A percentile compares a stretch with the other conserved stretches of the same genome.
Evolutionary conservation across 164 flowering plant species (phyloP).

Genomic region (Liriodendron chinense): DNA sequence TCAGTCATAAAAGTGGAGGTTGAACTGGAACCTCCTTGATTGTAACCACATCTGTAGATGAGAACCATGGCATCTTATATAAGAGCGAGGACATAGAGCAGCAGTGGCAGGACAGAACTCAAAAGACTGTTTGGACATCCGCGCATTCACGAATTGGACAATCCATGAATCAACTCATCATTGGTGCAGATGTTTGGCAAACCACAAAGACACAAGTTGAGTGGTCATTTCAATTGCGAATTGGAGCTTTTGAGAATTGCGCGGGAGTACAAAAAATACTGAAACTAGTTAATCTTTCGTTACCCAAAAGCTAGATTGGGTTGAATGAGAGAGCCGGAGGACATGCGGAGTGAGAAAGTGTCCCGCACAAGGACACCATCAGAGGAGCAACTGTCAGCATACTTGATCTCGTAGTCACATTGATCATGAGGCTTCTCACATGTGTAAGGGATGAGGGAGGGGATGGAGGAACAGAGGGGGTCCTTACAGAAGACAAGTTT

Average conservation of each 20-base stretch:
- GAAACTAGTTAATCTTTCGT: background rate
- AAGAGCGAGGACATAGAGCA: conserved; percentile 25
- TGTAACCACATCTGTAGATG: conserved; percentile 77
- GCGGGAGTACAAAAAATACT: conserved; percentile 56
- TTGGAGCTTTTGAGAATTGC: conserved; percentile 19
- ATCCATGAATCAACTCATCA: too few species aligned
- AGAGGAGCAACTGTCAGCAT: conserved; percentile 87
- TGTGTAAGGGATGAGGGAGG: conserved; percentile 28
- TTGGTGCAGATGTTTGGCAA: background rate
- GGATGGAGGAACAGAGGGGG: conserved; percentile 59
- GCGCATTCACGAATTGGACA: too few species aligned
- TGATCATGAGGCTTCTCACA: conserved; percentile 53
- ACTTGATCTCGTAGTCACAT: conserved; percentile 85
- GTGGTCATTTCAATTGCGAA: background rate
- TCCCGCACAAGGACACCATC: conserved; percentile 79
- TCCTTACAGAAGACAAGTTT: conserved; percentile 62
- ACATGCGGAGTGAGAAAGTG: conserved; percentile 41
- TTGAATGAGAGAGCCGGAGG: conserved; percentile 38
- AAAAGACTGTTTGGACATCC: background rate
- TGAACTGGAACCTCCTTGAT: conserved; percentile 51
- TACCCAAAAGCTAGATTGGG: conserved; percentile 73
- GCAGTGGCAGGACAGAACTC: conserved; percentile 51
- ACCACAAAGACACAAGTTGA: background rate
- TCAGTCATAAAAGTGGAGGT: conserved; percentile 57
- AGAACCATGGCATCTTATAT: background rate